Percentiles rank a stretch among this genome's conserved stretches.
These are phyloP conservation scores for Lupinus albus DNA, from an alignment of 306 rosid species.

Conservation along the genomic window DNA sequence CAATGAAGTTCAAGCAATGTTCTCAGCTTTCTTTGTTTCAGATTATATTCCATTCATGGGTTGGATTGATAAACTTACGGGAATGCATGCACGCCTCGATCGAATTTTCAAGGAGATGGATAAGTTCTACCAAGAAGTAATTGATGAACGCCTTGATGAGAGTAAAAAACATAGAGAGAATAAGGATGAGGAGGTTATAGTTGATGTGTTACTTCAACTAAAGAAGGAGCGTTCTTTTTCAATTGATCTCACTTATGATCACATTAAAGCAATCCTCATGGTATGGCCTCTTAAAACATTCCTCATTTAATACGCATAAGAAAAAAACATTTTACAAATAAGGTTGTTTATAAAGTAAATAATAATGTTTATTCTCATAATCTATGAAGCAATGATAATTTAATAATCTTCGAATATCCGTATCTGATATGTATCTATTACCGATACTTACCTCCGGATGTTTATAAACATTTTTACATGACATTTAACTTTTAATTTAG, in stretches of 20 bases:
- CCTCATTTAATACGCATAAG: too few species aligned
- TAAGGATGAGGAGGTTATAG: slow-evolving; percentile 11
- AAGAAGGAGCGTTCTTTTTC: slow-evolving; percentile 29
- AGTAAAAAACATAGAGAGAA: neutral
- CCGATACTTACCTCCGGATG: too few species aligned
- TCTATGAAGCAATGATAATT: too few species aligned
- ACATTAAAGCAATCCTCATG: slow-evolving; percentile 37
- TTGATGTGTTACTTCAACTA: slow-evolving; percentile 35
- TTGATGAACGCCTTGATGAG: slow-evolving; percentile 35
- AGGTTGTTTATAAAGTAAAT: too few species aligned
- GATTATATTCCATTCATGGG: slow-evolving; percentile 49
- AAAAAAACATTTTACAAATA: too few species aligned
- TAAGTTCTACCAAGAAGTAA: slow-evolving; percentile 46
- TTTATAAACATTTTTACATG: too few species aligned
- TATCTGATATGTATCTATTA: too few species aligned
- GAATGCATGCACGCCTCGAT: slow-evolving; percentile 28
- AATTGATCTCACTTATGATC: slow-evolving; percentile 31
- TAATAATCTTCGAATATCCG: too few species aligned
- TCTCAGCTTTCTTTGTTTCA: slow-evolving; percentile 16
- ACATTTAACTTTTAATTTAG: too few species aligned
- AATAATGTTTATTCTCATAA: too few species aligned
- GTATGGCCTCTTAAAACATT: neutral
- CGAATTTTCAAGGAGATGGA: slow-evolving; percentile 36
- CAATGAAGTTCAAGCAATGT: slow-evolving; percentile 11
- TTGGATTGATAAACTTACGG: slow-evolving; percentile 49